Percentiles rank a stretch among this genome's conserved stretches.
phyloP scores from a whole-genome alignment of 768 basidiomycete genomes.

The Infundibulicybe gibba region DNA sequence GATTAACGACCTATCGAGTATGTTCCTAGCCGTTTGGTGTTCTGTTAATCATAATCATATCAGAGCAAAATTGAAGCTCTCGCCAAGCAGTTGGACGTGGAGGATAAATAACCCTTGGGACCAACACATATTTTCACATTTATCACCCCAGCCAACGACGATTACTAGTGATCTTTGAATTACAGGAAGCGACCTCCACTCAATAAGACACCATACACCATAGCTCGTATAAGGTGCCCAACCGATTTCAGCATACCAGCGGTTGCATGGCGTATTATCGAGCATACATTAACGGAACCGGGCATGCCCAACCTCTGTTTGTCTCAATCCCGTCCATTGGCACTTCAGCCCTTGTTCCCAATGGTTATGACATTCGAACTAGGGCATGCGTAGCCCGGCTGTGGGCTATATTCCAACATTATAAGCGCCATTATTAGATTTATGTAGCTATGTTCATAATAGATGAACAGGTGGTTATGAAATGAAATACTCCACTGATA shows the following conservation, averaged over 20 bases:
- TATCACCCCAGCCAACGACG: no score
- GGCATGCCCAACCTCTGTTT: neutral
- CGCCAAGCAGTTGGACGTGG: slow-evolving; percentile 59
- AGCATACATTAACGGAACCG: slow-evolving; percentile 48
- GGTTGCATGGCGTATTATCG: slow-evolving; percentile 70
- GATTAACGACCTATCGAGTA: slow-evolving; percentile 64
- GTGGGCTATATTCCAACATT: no score
- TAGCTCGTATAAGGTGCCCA: slow-evolving; percentile 81
- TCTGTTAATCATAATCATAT: slow-evolving; percentile 4
- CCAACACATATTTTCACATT: no score
- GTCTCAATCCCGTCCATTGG: neutral
- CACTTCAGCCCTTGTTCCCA: no score
- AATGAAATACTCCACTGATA: no score
- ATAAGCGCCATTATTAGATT: no score
- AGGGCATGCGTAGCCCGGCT: no score
- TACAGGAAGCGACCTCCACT: no score
- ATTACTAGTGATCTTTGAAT: no score
- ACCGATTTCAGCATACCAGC: slow-evolving; percentile 55
- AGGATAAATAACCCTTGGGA: slow-evolving; percentile 28
- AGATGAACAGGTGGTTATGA: no score
- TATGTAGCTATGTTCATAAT: no score
- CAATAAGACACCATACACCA: neutral
- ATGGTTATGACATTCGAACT: neutral
- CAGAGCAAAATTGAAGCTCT: slow-evolving; percentile 67
- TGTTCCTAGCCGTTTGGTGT: slow-evolving; percentile 16